Evolutionary conservation across 177 flowering plant species (phyloP).

Genomic region (Vitis hybrid): DNA sequence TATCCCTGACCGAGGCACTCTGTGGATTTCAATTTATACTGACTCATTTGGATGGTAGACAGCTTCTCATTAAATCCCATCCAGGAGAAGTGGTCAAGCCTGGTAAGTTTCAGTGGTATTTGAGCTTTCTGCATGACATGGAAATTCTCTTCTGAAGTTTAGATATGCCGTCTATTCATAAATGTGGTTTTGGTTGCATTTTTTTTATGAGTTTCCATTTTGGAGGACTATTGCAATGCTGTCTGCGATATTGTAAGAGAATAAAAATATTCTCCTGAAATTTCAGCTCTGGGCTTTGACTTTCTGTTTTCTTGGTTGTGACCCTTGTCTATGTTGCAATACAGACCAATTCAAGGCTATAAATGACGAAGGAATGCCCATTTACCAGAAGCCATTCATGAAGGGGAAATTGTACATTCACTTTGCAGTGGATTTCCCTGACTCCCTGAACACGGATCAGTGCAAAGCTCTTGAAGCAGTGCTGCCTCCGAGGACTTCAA

Average conservation of each 20-base stretch:
- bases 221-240: too few species aligned
- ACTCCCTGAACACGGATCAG: slow-evolving; percentile 61
- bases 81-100: slow-evolving; percentile 78
- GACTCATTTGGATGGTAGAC: slow-evolving; percentile 62
- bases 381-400: slow-evolving; percentile 86
- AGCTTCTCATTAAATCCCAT: slow-evolving; percentile 60
- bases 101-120: slow-evolving; percentile 31
- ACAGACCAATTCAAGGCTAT: slow-evolving; percentile 84
- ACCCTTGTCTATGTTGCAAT: background rate
- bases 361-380: slow-evolving; percentile 93
- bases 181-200: background rate
- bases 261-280: too few species aligned
- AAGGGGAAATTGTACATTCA: slow-evolving; percentile 83
- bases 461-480: slow-evolving; percentile 64
- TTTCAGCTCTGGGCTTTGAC: too few species aligned
- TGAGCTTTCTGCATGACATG: background rate
- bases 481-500: slow-evolving; percentile 59
- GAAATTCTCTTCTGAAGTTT: too few species aligned
- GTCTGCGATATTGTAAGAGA: too few species aligned
- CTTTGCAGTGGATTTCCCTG: slow-evolving; percentile 90
- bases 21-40: slow-evolving; percentile 68
- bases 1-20: slow-evolving; percentile 59
- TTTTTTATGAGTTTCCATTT: too few species aligned
- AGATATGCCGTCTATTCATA: background rate
- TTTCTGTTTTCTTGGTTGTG: too few species aligned